A percentile compares a stretch with the other conserved stretches of the same genome.
These are phyloP conservation scores for Paracamarosporium sp. DNA, from an alignment of 2,329 filamentous ascomycete species.

Conservation along the genomic window DNA sequence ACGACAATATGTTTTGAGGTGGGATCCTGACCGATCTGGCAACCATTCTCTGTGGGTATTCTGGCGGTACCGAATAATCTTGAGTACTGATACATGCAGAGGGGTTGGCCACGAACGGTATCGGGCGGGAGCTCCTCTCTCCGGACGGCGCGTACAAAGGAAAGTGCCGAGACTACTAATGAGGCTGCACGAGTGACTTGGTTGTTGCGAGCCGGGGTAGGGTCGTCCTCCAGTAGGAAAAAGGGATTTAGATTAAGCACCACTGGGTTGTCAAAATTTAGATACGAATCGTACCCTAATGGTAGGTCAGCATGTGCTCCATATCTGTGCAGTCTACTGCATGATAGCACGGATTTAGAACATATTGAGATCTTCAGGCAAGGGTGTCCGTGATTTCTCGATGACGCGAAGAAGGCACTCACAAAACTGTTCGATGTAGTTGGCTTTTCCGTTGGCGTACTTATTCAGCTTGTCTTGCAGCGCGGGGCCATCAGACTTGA, in stretches of 20 bases:
- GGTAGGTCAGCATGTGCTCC: conserved; percentile 27
- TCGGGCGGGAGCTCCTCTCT: conserved; percentile 93
- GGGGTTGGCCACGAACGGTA: conserved; percentile 78
- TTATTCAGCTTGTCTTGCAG: conserved; percentile 88
- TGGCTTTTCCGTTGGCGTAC: conserved; percentile 89
- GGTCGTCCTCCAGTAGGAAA: conserved; percentile 96
- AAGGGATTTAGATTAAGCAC: conserved; percentile 98
- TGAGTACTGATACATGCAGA: conserved; percentile 99
- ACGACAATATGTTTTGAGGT: conserved; percentile 93
- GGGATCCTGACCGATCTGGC: conserved; percentile 93
- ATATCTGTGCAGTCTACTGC: conserved; percentile 8
- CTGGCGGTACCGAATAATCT: conserved; percentile 92
- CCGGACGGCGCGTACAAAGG: conserved; percentile 90
- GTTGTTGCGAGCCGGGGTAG: conserved; percentile 93
- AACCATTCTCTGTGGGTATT: conserved; percentile 92
- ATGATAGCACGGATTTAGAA: conserved; percentile 12
- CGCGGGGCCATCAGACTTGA: conserved; percentile 79
- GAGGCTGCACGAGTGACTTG: conserved; percentile 95
- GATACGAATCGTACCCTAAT: conserved; percentile 95
- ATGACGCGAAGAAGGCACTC: conserved; percentile 50
- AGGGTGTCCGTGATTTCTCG: conserved; percentile 1
- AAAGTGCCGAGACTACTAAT: conserved; percentile 84
- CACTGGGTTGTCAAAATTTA: conserved; percentile 97
- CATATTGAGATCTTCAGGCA: conserved; percentile 9
- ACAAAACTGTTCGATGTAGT: conserved; percentile 99